Evolutionary conservation across 129 eudicot species (phyloP).

Genomic region (Saposhnikovia divaricata): DNA sequence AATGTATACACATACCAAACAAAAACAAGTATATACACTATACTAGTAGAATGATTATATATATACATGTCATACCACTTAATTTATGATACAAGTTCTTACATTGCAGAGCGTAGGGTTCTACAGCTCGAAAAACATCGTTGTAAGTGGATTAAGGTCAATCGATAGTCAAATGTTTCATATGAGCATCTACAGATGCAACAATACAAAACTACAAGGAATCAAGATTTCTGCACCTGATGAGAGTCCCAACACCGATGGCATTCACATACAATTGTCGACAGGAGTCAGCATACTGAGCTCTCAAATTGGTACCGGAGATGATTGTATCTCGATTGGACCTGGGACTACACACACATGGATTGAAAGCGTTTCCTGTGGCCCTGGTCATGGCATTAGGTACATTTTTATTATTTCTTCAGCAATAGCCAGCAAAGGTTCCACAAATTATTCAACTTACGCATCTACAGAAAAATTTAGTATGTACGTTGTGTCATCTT

Average conservation of each 20-base stretch:
- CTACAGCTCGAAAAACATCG: background rate
- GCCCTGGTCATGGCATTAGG: constrained; percentile 25
- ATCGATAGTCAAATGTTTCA: constrained; percentile 11
- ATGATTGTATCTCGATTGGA: constrained; percentile 19
- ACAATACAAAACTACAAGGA: constrained; percentile 10
- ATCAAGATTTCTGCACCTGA: constrained; percentile 8
- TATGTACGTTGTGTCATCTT: too few species aligned
- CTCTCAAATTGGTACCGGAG: constrained; percentile 8
- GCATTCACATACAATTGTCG: constrained; percentile 11
- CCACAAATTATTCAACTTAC: too few species aligned
- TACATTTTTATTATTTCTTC: background rate
- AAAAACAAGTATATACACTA: background rate
- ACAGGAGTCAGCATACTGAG: constrained; percentile 7
- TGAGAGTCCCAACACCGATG: constrained; percentile 20
- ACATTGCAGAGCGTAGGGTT: constrained; percentile 9
- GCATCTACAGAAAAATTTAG: too few species aligned
- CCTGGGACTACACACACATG: constrained; percentile 10
- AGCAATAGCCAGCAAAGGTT: background rate
- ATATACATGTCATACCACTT: background rate
- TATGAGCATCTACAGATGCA: constrained; percentile 8
- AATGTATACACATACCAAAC: background rate
- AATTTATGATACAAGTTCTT: background rate
- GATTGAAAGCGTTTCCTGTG: constrained; percentile 12
- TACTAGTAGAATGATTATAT: background rate
- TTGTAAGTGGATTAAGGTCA: constrained; percentile 8